Conservation (phyloP, 2,329 filamentous ascomycete species). For the Colletotrichum sp. region DNA sequence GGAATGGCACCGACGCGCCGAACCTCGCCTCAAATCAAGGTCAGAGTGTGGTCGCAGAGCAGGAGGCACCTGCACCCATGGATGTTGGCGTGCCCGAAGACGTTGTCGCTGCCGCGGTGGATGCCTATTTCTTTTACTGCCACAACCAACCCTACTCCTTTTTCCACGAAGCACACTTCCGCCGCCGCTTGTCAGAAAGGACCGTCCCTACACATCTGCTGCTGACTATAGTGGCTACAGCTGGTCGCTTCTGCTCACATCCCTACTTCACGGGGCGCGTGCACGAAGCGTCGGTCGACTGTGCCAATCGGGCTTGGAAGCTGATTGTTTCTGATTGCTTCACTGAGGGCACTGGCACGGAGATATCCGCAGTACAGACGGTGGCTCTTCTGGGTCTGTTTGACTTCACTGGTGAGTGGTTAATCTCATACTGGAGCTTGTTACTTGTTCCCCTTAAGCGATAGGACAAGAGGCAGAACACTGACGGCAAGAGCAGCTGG, state of each 20-base stretch:
- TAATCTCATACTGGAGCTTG: background rate
- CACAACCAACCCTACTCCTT: slow-evolving; percentile 43
- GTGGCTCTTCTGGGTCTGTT: slow-evolving; percentile 39
- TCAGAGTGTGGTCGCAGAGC: background rate
- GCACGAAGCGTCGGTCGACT: background rate
- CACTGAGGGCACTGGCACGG: slow-evolving; percentile 30
- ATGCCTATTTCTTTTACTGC: slow-evolving; percentile 36
- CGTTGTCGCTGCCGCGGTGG: background rate
- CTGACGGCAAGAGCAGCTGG: background rate
- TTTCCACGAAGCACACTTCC: slow-evolving; percentile 38
- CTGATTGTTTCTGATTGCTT: slow-evolving; percentile 37
- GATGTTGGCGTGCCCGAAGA: background rate
- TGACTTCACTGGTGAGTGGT: slow-evolving; percentile 38
- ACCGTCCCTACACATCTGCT: background rate
- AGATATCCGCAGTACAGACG: slow-evolving; percentile 39
- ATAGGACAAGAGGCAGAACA: background rate
- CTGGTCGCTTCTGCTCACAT: background rate
- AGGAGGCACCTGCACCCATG: background rate
- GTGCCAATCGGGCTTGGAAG: slow-evolving; percentile 30
- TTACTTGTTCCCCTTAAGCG: background rate
- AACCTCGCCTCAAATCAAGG: background rate
- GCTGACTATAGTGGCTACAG: background rate
- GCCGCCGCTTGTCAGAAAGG: slow-evolving; percentile 7
- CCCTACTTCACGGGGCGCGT: background rate
- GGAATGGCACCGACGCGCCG: background rate